phyloP scores from a whole-genome alignment of 441 rosid species.

The Macaranga tanarius region DNA sequence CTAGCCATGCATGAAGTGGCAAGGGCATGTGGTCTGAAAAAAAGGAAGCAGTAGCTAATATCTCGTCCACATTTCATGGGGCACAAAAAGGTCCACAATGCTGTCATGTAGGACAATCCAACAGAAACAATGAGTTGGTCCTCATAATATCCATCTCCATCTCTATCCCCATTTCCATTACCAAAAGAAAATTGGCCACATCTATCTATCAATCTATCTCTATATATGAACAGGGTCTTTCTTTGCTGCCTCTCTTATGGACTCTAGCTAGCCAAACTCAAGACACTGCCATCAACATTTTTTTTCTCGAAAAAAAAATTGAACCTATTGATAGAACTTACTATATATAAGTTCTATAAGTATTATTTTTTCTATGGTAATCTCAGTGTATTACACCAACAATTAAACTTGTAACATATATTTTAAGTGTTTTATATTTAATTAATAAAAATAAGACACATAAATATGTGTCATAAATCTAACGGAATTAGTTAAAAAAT shows the following conservation, averaged over 20 bases:
- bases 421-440: no score
- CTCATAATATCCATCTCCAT: slow-evolving; percentile 19
- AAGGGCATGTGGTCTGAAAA: slow-evolving; percentile 38
- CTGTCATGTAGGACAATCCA: slow-evolving; percentile 17
- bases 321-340: no score
- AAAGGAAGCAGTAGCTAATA: slow-evolving; percentile 33
- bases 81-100: slow-evolving; percentile 24
- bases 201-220: neutral
- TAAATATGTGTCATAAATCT: no score
- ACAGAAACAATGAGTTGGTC: slow-evolving; percentile 25
- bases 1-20: slow-evolving; percentile 25
- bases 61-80: slow-evolving; percentile 18
- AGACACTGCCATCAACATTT: neutral
- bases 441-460: no score
- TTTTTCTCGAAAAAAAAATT: no score
- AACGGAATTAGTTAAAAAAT: no score
- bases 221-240: neutral
- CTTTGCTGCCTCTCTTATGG: slow-evolving; percentile 10
- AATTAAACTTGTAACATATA: no score
- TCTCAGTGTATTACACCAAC: no score
- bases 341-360: no score
- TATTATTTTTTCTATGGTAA: no score
- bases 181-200: neutral
- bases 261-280: slow-evolving; percentile 7
- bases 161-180: no score